These are phyloP conservation scores for Turnera subulata DNA, from an alignment of 345 rosid genomes.

Conservation along the genomic window DNA sequence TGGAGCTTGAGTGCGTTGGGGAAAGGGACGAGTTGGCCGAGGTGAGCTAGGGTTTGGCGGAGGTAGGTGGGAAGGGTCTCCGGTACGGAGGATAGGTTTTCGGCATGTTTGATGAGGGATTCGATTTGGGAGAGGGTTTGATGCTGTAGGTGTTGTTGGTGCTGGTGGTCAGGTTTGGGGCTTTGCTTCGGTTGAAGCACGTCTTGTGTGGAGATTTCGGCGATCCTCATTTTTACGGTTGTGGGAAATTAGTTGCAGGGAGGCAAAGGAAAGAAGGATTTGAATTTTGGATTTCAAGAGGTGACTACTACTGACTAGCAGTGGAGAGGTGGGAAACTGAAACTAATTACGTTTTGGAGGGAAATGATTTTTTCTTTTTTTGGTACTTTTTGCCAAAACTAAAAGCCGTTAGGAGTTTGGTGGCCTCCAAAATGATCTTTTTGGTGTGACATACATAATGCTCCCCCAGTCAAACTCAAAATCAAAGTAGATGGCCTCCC, in stretches of 20 bases:
- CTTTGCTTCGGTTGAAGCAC: slow-evolving; percentile 19
- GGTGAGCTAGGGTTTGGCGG: slow-evolving; percentile 45
- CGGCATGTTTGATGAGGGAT: slow-evolving; percentile 53
- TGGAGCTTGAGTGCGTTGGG: slow-evolving; percentile 63
- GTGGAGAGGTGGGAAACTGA: neutral
- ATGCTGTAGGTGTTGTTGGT: slow-evolving; percentile 23
- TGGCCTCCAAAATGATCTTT: too few relatives aligned
- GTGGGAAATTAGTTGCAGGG: slow-evolving; percentile 19
- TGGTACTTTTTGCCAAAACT: too few relatives aligned
- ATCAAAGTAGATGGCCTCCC: too few relatives aligned
- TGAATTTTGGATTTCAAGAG: slow-evolving; percentile 3
- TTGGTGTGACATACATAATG: too few relatives aligned
- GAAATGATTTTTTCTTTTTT: neutral
- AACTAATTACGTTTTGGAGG: neutral
- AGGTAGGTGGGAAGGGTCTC: slow-evolving; percentile 50
- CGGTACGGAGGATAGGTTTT: slow-evolving; percentile 38
- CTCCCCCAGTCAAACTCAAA: too few relatives aligned
- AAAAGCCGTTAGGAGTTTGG: too few relatives aligned
- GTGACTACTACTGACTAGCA: slow-evolving; percentile 8
- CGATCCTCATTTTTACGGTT: slow-evolving; percentile 56
- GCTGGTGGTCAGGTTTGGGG: slow-evolving; percentile 1
- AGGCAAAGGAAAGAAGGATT: slow-evolving; percentile 1
- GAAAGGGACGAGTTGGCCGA: slow-evolving; percentile 56
- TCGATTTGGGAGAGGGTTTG: slow-evolving; percentile 61
- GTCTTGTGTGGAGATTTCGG: slow-evolving; percentile 74